Evolutionary conservation across 495 filamentous ascomycete species (phyloP).

Genomic region (Margaritispora aquatica): DNA sequence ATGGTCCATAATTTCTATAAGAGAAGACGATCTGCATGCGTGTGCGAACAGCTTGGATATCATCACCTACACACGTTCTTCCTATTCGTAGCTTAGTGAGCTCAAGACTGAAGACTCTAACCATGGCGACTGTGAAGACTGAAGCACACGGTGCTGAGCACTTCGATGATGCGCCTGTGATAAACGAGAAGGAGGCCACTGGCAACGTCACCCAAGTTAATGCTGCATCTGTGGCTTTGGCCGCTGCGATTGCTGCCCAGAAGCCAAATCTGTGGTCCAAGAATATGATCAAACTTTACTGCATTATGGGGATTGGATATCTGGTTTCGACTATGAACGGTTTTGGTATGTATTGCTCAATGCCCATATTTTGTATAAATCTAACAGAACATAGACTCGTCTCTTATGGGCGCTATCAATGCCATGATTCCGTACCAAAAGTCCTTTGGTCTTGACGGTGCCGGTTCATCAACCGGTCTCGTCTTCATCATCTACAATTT

Average conservation of each 20-base stretch:
- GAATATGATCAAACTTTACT: conserved; percentile 36
- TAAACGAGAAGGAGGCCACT: conserved; percentile 12
- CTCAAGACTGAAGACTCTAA: neutral
- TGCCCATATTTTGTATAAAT: neutral
- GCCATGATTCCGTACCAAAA: conserved; percentile 35
- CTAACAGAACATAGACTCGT: conserved; percentile 20
- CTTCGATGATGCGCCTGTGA: conserved; percentile 3
- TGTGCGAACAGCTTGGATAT: conserved; percentile 1
- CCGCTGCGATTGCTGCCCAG: conserved; percentile 33
- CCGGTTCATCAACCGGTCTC: conserved; percentile 35
- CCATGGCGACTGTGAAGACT: conserved; percentile 10
- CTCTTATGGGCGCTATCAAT: conserved; percentile 38
- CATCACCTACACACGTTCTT: neutral
- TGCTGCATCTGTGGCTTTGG: conserved; percentile 32
- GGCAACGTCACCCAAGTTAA: conserved; percentile 17
- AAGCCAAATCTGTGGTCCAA: conserved; percentile 36
- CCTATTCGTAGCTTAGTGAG: too few relatives aligned
- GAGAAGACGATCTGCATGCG: conserved; percentile 1
- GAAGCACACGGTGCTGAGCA: conserved; percentile 10
- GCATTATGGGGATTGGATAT: conserved; percentile 23
- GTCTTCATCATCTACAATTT: conserved; percentile 41
- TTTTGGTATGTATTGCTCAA: conserved; percentile 28
- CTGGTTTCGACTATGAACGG: conserved; percentile 36
- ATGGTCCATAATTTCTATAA: neutral
- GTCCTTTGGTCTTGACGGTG: conserved; percentile 34